Percentiles rank a stretch among this genome's conserved stretches.
phyloP scores from a whole-genome alignment of 345 rosid genomes.

The Leavenworthia alabamica region DNA sequence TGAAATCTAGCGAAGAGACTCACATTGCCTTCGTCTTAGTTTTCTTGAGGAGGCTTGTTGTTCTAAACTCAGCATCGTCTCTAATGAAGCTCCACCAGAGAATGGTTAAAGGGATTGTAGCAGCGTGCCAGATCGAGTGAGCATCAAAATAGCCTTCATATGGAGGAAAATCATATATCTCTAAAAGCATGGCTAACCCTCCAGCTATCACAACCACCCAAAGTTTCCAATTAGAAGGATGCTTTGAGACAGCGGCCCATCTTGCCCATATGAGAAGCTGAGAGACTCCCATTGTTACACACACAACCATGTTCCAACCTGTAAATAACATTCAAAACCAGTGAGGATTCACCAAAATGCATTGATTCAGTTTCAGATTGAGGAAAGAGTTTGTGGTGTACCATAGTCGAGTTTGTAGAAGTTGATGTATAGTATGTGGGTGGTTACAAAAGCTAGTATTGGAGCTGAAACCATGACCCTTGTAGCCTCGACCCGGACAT shows the following conservation, averaged over 20 bases:
- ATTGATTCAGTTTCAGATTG: not conserved
- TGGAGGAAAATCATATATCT: conserved; percentile 74
- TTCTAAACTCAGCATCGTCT: conserved; percentile 54
- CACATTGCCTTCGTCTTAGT: conserved; percentile 33
- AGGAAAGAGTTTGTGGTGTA: conserved; percentile 15
- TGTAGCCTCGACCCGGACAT: conserved; percentile 53
- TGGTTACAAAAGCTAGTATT: conserved; percentile 54
- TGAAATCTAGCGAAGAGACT: not conserved
- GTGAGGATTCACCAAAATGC: not conserved
- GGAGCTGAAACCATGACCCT: conserved; percentile 81
- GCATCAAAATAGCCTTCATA: conserved; percentile 56
- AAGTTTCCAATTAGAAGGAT: conserved; percentile 62
- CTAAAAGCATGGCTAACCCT: conserved; percentile 59
- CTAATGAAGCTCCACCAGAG: conserved; percentile 76
- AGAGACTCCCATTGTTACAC: conserved; percentile 46
- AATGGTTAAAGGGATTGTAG: conserved; percentile 50
- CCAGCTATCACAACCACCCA: conserved; percentile 61
- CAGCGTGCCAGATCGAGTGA: conserved; percentile 69
- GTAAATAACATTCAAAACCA: conserved; percentile 12
- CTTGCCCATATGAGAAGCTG: conserved; percentile 61
- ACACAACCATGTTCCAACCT: conserved; percentile 70
- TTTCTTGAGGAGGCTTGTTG: conserved; percentile 40
- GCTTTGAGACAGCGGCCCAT: conserved; percentile 51
- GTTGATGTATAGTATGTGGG: conserved; percentile 66
- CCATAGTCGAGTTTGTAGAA: conserved; percentile 56